These are phyloP conservation scores for Colletotrichum phormii DNA, from an alignment of 2,329 filamentous ascomycete genomes.

Conservation along the genomic window DNA sequence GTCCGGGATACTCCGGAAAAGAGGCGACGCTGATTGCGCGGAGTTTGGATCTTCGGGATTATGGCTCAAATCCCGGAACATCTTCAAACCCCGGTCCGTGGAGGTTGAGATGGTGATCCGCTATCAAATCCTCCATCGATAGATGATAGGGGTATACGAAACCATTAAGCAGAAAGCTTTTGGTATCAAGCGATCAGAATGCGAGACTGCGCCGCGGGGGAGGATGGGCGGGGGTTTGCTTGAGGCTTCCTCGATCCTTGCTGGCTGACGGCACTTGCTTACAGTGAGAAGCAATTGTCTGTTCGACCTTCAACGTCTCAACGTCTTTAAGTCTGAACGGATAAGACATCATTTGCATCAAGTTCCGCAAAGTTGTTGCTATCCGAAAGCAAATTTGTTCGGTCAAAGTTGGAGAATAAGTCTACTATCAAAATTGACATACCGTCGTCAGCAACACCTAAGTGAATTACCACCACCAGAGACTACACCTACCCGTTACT, in stretches of 20 bases:
- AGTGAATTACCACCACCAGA: not conserved
- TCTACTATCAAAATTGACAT: not conserved
- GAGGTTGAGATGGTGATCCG: not conserved
- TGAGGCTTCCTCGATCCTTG: not conserved
- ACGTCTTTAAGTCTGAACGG: too few species aligned
- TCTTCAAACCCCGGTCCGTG: constrained; percentile 36
- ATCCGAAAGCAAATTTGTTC: not conserved
- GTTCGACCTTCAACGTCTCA: not conserved
- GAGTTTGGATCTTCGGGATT: constrained; percentile 6
- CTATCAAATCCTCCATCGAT: not conserved
- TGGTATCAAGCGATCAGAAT: not conserved
- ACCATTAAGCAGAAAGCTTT: not conserved
- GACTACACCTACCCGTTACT: not conserved
- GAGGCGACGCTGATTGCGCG: not conserved
- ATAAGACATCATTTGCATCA: not conserved
- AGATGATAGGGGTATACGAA: not conserved
- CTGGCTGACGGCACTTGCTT: too few species aligned
- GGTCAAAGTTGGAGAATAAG: not conserved
- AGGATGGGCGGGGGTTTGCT: not conserved
- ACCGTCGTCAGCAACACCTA: not conserved
- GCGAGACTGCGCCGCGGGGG: not conserved
- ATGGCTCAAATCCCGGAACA: constrained; percentile 37
- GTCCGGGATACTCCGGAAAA: constrained; percentile 1
- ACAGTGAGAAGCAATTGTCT: not conserved
- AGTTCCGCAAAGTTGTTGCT: not conserved